phyloP scores from a whole-genome alignment of 2,329 filamentous ascomycete species.

The Xylariaceae sp. region DNA sequence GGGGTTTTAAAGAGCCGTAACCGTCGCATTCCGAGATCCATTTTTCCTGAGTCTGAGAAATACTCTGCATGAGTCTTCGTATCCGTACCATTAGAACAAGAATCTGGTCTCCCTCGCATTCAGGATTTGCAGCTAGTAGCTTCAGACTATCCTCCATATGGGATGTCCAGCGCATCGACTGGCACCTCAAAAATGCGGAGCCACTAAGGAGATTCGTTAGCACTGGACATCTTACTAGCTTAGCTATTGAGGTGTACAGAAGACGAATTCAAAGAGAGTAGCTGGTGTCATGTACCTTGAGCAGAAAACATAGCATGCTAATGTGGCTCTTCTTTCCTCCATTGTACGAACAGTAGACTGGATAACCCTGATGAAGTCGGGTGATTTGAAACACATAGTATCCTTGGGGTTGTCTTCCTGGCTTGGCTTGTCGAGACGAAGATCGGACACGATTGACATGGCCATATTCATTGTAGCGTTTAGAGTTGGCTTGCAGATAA shows the following conservation, averaged over 20 bases:
- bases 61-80: constrained; percentile 35
- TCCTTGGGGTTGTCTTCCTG: constrained; percentile 32
- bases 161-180: constrained; percentile 59
- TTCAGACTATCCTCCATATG: constrained; percentile 65
- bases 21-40: constrained; percentile 3
- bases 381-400: constrained; percentile 35
- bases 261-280: background rate
- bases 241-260: background rate
- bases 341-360: constrained; percentile 37
- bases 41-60: constrained; percentile 29
- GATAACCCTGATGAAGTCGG: constrained; percentile 24
- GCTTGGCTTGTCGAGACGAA: constrained; percentile 49
- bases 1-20: constrained; percentile 21
- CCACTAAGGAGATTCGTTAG: constrained; percentile 26
- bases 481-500: constrained; percentile 51
- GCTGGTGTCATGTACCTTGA: constrained; percentile 35
- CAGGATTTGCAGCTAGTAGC: constrained; percentile 52
- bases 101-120: constrained; percentile 57
- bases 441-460: constrained; percentile 52
- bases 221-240: background rate
- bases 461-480: constrained; percentile 53
- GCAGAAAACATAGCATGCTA: constrained; percentile 41
- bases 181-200: constrained; percentile 36
- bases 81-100: constrained; percentile 47
- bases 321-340: constrained; percentile 41